Evolutionary conservation across 768 basidiomycete species (phyloP), one percentile per base, ranked within the genome.

Genomic region (Gyrodon lividus): DNA sequence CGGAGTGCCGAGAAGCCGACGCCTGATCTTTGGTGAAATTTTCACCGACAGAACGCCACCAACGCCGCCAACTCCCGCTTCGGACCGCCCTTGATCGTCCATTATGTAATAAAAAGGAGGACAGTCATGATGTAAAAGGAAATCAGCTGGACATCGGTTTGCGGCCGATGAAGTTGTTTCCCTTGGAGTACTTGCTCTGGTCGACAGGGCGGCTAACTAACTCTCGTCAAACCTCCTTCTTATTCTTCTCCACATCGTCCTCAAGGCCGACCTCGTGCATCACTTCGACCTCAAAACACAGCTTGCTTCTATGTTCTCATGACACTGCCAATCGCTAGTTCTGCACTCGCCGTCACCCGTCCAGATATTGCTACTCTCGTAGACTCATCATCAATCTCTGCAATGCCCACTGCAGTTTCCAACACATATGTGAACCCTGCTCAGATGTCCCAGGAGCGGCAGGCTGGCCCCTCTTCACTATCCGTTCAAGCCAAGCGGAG

Each of bases 341-440:
- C 52, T 8, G 14, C 33, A 1, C 51, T 56, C n/a, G 26, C 33
- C 33, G 20, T 41, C 19, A 33, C 51, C 12, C 52, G 45, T 40
- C 39, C 44, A 43, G 33, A 51, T 34, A 57, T 47, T 37, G 35
- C 59, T 20, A 24, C 50, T 33, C 47, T 53, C 45, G 38, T 43
- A 48, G 39, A 41, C 31, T 24, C 48, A 24, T 46, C 57, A 13
- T 26, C 53, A 24, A 35, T 42, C 26, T 46, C 54, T 22, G 22
- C 40, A 28, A 61, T 56, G 50, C 49, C 64, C 38, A n/a, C 53
- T 34, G 47, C 48, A 1, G 44, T 66, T 39, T 43, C 69, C 17
- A 63, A 61, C 6, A 59, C 71, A 16, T 75, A 71, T 58, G 67
- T 77, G 42, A 74, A 75, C 60, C 73, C 75, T 42, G 69, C 72